phyloP scores from a whole-genome alignment of 345 rosid species.

The Eucalyptus decipiens region DNA sequence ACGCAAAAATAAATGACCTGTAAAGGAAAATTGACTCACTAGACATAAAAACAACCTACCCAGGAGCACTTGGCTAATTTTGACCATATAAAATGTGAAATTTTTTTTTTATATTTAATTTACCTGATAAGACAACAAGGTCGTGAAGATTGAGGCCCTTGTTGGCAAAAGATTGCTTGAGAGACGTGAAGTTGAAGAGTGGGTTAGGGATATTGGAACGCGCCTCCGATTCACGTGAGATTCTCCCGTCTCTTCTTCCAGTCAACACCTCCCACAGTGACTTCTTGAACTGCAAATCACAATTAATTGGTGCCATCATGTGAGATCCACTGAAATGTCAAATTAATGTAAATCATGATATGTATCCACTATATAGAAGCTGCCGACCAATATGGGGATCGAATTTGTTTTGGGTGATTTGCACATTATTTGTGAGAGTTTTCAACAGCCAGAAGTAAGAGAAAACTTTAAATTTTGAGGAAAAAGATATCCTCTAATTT shows the following conservation, averaged over 20 bases:
- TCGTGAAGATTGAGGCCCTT: slow-evolving; percentile 22
- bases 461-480: not conserved
- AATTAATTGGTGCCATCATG: not conserved
- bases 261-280: slow-evolving; percentile 25
- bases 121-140: slow-evolving; percentile 40
- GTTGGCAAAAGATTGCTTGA: slow-evolving; percentile 14
- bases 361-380: not conserved
- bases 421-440: not conserved
- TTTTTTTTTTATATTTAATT: not conserved
- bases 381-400: not conserved
- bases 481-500: not conserved
- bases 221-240: slow-evolving; percentile 11
- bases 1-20: not conserved
- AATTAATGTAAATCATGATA: not conserved
- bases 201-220: slow-evolving; percentile 8
- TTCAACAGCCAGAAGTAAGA: not conserved
- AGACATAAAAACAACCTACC: not conserved
- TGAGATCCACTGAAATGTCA: not conserved
- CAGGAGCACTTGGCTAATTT: not conserved
- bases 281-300: slow-evolving; percentile 11
- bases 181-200: slow-evolving; percentile 1
- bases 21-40: not conserved
- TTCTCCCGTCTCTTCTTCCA: slow-evolving; percentile 38
- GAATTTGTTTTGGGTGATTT: not conserved
- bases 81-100: not conserved